Evolutionary conservation across 2,329 filamentous ascomycete genomes (phyloP).

Genomic region (Chaetomium globosum): DNA sequence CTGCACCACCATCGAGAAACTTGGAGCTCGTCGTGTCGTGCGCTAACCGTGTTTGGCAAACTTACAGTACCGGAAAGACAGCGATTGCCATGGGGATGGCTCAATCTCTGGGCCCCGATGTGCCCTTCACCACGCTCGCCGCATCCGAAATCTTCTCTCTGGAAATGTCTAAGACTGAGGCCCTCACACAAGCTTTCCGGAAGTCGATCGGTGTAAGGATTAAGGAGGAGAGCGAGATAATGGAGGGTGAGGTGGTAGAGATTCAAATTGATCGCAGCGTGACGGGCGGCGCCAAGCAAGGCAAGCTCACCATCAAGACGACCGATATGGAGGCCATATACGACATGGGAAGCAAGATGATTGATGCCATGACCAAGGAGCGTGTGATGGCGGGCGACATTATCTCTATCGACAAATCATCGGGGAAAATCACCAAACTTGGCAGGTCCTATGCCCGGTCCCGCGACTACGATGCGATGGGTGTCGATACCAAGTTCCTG

Average conservation of each 20-base stretch:
- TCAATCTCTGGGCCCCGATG: constrained; percentile 89
- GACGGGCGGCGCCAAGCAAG: constrained; percentile 95
- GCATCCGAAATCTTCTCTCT: constrained; percentile 97
- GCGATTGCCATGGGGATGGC: constrained; percentile 99
- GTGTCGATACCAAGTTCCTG: constrained; percentile 95
- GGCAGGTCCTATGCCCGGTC: constrained; percentile 93
- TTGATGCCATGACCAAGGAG: constrained; percentile 99
- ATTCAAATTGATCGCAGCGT: constrained; percentile 98
- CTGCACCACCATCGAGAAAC: background rate
- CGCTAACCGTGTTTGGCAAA: constrained; percentile 19
- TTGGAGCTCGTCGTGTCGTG: background rate
- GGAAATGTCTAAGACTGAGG: constrained; percentile 99
- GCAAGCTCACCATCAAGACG: constrained; percentile 98
- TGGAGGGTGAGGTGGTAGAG: constrained; percentile 98
- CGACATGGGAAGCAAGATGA: constrained; percentile 99
- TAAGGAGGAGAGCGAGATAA: constrained; percentile 98
- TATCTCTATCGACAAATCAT: constrained; percentile 97
- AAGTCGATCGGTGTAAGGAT: constrained; percentile 98
- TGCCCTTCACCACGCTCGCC: constrained; percentile 93
- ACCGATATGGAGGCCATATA: constrained; percentile 99
- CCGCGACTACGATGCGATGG: constrained; percentile 98
- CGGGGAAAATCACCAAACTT: constrained; percentile 95
- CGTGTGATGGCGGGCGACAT: constrained; percentile 98
- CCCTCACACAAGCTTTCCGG: constrained; percentile 96
- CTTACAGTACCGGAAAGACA: constrained; percentile 85